Conservation (phyloP, 495 filamentous ascomycete genomes). For the Hyphodiscus hymeniophilus region DNA sequence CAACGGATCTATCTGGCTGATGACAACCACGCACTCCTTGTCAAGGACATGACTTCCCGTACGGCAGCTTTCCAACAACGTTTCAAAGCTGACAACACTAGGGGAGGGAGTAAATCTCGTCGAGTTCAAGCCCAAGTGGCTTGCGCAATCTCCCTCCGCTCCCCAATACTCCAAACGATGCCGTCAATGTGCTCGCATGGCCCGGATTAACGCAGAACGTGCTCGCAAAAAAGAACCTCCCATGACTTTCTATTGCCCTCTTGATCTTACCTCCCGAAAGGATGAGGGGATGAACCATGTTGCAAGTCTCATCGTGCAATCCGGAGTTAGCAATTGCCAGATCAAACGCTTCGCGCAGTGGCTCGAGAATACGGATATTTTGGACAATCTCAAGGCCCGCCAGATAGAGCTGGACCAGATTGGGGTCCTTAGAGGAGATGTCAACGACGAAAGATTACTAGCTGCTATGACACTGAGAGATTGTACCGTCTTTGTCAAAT, state of each 20-base stretch:
- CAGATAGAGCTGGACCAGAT: constrained; percentile 42
- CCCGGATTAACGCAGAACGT: constrained; percentile 17
- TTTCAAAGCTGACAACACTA: neutral
- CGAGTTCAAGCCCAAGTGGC: constrained; percentile 96
- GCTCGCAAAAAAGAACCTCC: neutral
- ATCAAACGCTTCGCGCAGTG: constrained; percentile 21
- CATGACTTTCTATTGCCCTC: constrained; percentile 39
- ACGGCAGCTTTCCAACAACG: neutral
- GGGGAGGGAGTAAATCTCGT: constrained; percentile 24
- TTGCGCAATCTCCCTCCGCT: constrained; percentile 72
- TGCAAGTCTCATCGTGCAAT: constrained; percentile 73
- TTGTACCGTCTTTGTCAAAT: constrained; percentile 60
- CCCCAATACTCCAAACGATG: constrained; percentile 59
- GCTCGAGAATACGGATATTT: constrained; percentile 25
- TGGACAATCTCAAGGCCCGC: constrained; percentile 37
- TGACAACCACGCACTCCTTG: constrained; percentile 58
- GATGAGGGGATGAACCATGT: constrained; percentile 25
- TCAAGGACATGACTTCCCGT: constrained; percentile 72
- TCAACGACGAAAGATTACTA: constrained; percentile 20
- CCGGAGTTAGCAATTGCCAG: constrained; percentile 58
- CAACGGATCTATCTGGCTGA: constrained; percentile 50
- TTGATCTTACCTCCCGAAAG: constrained; percentile 42
- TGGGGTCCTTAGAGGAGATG: constrained; percentile 31
- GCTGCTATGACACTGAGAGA: constrained; percentile 84
- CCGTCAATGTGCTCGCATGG: constrained; percentile 72